Evolutionary conservation across 305 asterid species (phyloP).

Genomic region (Ruellia speciosa): DNA sequence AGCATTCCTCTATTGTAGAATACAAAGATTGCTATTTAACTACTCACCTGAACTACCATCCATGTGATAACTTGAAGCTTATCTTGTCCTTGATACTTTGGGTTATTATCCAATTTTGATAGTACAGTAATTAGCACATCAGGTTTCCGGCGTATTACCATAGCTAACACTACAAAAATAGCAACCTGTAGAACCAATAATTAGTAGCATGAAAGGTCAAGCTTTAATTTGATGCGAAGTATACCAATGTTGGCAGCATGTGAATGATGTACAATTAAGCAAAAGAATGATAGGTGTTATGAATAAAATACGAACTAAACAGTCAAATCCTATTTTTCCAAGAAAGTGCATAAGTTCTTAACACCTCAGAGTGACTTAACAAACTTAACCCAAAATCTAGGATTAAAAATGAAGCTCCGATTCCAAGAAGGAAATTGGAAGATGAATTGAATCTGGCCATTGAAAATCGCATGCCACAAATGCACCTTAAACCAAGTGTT

Average conservation of each 20-base stretch:
- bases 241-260: neutral
- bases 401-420: too few relatives aligned
- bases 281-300: neutral
- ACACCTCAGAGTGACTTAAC: too few relatives aligned
- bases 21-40: neutral
- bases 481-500: too few relatives aligned
- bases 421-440: too few relatives aligned
- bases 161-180: constrained; percentile 51
- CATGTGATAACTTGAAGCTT: constrained; percentile 62
- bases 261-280: neutral
- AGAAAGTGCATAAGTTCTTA: too few relatives aligned
- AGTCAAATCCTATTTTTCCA: too few relatives aligned
- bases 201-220: neutral
- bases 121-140: constrained; percentile 44
- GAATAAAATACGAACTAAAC: too few relatives aligned
- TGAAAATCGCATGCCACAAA: too few relatives aligned
- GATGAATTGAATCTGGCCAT: too few relatives aligned
- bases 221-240: neutral
- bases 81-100: constrained; percentile 75
- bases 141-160: constrained; percentile 73
- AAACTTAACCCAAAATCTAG: too few relatives aligned
- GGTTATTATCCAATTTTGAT: constrained; percentile 46
- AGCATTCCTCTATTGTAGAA: neutral
- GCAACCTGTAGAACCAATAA: constrained; percentile 53
- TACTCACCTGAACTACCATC: constrained; percentile 71